Evolutionary conservation across 228 moss, liverwort and hornwort genomes (phyloP).

Genomic region (Sphagnum magellanicum): DNA sequence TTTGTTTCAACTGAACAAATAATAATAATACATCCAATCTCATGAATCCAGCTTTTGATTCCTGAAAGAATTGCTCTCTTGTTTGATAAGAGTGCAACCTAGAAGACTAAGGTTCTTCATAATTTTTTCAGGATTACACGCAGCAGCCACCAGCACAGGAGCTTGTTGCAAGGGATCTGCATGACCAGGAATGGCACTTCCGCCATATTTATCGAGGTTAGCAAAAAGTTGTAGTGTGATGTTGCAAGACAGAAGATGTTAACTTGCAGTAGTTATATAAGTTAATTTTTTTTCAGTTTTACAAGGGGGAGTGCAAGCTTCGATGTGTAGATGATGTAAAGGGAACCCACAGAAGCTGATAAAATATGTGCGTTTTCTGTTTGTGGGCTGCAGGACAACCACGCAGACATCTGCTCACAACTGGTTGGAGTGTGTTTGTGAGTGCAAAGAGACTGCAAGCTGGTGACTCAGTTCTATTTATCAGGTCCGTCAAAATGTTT

Average conservation of each 20-base stretch:
- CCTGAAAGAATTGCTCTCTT: neutral
- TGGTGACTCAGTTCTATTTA: slow-evolving; percentile 96
- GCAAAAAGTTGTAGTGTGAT: neutral
- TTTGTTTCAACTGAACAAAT: no score
- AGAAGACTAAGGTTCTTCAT: neutral
- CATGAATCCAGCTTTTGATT: no score
- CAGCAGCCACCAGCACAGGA: slow-evolving; percentile 94
- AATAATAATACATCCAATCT: no score
- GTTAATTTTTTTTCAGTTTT: neutral
- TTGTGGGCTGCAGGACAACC: slow-evolving; percentile 70
- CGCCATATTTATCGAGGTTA: slow-evolving; percentile 95
- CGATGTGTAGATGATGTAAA: no score
- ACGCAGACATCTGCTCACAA: slow-evolving; percentile 90
- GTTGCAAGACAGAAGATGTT: neutral
- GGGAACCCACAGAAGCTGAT: no score
- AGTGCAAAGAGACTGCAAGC: slow-evolving; percentile 95
- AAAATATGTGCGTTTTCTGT: neutral
- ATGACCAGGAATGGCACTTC: slow-evolving; percentile 98
- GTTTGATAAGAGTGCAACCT: neutral
- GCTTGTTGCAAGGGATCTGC: slow-evolving; percentile 92
- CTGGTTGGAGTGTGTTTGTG: slow-evolving; percentile 99
- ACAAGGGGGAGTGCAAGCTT: no score
- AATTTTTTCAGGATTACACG: slow-evolving; percentile 62
- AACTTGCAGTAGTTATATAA: neutral
- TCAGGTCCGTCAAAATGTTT: slow-evolving; percentile 39